Percentiles rank a stretch among this genome's conserved stretches.
Conservation (phyloP, 225 moss, liverwort and hornwort genomes). For the Takakia lepidozioides region DNA sequence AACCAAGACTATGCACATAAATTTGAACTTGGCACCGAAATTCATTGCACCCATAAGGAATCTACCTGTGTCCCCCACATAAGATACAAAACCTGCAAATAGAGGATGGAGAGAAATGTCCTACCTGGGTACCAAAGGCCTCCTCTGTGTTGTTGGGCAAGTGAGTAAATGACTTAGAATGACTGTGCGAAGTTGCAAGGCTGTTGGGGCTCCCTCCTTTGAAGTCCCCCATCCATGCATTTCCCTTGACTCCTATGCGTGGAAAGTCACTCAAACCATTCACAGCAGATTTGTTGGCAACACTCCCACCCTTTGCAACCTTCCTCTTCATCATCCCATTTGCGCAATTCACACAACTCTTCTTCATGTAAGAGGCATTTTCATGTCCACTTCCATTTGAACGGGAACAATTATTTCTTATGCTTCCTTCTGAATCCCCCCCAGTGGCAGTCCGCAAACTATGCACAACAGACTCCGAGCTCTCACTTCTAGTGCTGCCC, state of each 20-base stretch:
- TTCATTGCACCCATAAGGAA: background rate
- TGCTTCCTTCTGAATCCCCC: conserved; percentile 11
- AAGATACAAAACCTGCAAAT: background rate
- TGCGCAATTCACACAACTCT: conserved; percentile 3
- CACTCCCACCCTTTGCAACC: too few species aligned
- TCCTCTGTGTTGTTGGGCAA: conserved; percentile 32
- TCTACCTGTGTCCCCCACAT: too few species aligned
- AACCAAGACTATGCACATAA: background rate
- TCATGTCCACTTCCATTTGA: conserved; percentile 12
- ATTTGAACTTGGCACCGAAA: too few species aligned
- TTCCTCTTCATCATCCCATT: conserved; percentile 16
- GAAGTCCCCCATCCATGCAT: conserved; percentile 6
- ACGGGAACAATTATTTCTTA: conserved; percentile 17
- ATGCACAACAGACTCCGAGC: conserved; percentile 30
- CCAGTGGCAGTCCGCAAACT: conserved; percentile 34
- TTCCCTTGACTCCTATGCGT: conserved; percentile 6
- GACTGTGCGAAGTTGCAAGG: conserved; percentile 27
- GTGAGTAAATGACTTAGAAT: conserved; percentile 21
- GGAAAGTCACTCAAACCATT: too few species aligned
- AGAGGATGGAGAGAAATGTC: background rate
- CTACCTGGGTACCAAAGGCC: conserved; percentile 38
- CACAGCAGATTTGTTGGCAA: too few species aligned
- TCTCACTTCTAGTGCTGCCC: conserved; percentile 21
- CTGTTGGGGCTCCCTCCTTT: too few species aligned
- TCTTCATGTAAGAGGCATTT: conserved; percentile 6